Conservation (phyloP, 768 basidiomycete species). For the Neoboletus subvelutipes region DNA sequence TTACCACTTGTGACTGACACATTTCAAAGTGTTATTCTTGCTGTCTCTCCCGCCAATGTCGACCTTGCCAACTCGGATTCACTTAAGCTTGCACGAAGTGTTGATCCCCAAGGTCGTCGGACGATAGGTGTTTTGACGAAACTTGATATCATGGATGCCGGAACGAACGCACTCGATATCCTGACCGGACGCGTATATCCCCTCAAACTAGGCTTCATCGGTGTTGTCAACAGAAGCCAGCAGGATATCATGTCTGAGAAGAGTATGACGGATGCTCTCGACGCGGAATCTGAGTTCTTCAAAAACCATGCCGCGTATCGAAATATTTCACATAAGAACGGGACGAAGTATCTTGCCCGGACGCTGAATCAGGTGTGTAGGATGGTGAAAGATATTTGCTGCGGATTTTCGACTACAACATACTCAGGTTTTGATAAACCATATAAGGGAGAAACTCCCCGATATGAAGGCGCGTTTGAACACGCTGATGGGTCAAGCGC, state of each 20-base stretch:
- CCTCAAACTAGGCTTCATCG: constrained; percentile 96
- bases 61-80: constrained; percentile 99
- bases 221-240: constrained; percentile 96
- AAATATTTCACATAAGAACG: constrained; percentile 95
- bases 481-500: constrained; percentile 98
- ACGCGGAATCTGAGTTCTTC: constrained; percentile 91
- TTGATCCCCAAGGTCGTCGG: constrained; percentile 93
- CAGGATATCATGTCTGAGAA: constrained; percentile 93
- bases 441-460: constrained; percentile 97
- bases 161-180: constrained; percentile 95
- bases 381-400: background rate
- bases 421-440: constrained; percentile 86
- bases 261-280: constrained; percentile 79
- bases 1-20: constrained; percentile 7
- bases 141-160: constrained; percentile 98
- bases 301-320: constrained; percentile 85
- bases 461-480: constrained; percentile 99
- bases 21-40: constrained; percentile 79
- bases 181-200: constrained; percentile 97
- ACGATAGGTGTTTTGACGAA: constrained; percentile 98
- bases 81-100: constrained; percentile 91
- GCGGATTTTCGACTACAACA: background rate
- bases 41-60: constrained; percentile 96
- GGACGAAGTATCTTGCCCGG: constrained; percentile 93
- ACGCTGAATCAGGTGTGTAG: constrained; percentile 82